phyloP scores from a whole-genome alignment of 2,329 filamentous ascomycete genomes.

The Trichoderma afroharzianum region DNA sequence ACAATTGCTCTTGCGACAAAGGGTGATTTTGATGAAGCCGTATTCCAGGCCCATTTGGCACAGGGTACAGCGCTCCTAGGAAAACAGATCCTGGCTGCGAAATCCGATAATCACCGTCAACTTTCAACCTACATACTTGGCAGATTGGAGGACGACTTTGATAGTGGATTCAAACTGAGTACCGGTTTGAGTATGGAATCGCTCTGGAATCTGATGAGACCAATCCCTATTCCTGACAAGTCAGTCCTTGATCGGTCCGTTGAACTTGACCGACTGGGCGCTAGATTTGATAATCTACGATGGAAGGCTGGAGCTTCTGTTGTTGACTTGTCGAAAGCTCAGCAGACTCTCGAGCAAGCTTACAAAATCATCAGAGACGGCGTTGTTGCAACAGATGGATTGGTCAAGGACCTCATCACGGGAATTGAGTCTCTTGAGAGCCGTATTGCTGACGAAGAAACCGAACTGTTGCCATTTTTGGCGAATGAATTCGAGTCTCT shows the following conservation, averaged over 20 bases:
- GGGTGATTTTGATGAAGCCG: slow-evolving; percentile 55
- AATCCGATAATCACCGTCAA: slow-evolving; percentile 28
- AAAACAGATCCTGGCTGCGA: slow-evolving; percentile 27
- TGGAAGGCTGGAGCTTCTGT: slow-evolving; percentile 56
- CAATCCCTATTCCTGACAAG: slow-evolving; percentile 50
- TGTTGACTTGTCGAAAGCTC: slow-evolving; percentile 49
- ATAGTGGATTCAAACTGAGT: slow-evolving; percentile 65
- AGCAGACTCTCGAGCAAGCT: slow-evolving; percentile 52
- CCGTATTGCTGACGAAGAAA: slow-evolving; percentile 40
- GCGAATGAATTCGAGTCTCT: slow-evolving; percentile 54
- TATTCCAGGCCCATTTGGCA: slow-evolving; percentile 60
- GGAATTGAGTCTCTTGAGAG: slow-evolving; percentile 53
- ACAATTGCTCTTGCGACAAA: slow-evolving; percentile 47
- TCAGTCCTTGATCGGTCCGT: slow-evolving; percentile 44
- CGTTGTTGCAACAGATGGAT: slow-evolving; percentile 39
- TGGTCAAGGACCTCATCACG: slow-evolving; percentile 47
- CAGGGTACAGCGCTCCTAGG: slow-evolving; percentile 46
- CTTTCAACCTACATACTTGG: slow-evolving; percentile 40
- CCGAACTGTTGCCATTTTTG: slow-evolving; percentile 47
- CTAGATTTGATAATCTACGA: slow-evolving; percentile 57
- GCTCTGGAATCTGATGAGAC: slow-evolving; percentile 71
- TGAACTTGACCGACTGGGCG: slow-evolving; percentile 54
- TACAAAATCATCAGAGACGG: slow-evolving; percentile 51
- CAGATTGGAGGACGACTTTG: slow-evolving; percentile 55
- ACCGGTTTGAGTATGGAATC: slow-evolving; percentile 77